A percentile compares a stretch with the other conserved stretches of the same genome.
Evolutionary conservation across 208 protist species (phyloP).

Genomic region (Crithidia thermophila): DNA sequence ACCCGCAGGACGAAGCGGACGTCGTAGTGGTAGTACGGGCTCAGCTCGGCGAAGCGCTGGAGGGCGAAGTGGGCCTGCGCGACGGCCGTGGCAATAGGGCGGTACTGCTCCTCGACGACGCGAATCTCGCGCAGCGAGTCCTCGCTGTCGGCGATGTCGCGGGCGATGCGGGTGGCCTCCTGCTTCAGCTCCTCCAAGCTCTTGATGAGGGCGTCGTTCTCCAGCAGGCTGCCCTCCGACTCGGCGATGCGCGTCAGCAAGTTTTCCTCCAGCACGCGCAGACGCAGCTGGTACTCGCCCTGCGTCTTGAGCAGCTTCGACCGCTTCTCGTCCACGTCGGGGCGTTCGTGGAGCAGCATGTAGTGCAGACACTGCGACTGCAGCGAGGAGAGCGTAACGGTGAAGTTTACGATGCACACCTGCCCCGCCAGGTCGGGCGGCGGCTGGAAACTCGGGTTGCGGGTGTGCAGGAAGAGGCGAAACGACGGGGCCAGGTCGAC

Average conservation of each 20-base stretch:
- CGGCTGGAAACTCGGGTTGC: slow-evolving; percentile 95
- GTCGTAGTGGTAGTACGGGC: slow-evolving; percentile 98
- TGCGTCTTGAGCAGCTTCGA: slow-evolving; percentile 94
- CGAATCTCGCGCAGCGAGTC: slow-evolving; percentile 90
- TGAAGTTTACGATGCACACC: slow-evolving; percentile 99
- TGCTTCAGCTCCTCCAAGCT: slow-evolving; percentile 95
- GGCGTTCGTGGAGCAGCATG: slow-evolving; percentile 93
- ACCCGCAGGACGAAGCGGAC: slow-evolving; percentile 96
- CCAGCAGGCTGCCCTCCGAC: slow-evolving; percentile 96
- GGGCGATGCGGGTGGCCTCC: slow-evolving; percentile 89
- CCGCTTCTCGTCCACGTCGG: slow-evolving; percentile 95
- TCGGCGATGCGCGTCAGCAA: slow-evolving; percentile 95
- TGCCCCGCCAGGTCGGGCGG: slow-evolving; percentile 95
- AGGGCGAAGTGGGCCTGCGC: slow-evolving; percentile 97
- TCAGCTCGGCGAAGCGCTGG: slow-evolving; percentile 92
- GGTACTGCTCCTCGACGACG: slow-evolving; percentile 87
- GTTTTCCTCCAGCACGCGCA: slow-evolving; percentile 96
- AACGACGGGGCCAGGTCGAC: slow-evolving; percentile 98
- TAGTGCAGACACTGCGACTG: slow-evolving; percentile 95
- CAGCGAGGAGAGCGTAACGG: slow-evolving; percentile 96
- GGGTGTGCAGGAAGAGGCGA: slow-evolving; percentile 96
- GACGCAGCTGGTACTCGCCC: slow-evolving; percentile 94
- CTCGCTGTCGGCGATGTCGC: slow-evolving; percentile 93
- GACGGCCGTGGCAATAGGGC: slow-evolving; percentile 91
- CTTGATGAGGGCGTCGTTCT: slow-evolving; percentile 96